phyloP scores from a whole-genome alignment of 257 asterid species.

The Ocimum tenuiflorum region DNA sequence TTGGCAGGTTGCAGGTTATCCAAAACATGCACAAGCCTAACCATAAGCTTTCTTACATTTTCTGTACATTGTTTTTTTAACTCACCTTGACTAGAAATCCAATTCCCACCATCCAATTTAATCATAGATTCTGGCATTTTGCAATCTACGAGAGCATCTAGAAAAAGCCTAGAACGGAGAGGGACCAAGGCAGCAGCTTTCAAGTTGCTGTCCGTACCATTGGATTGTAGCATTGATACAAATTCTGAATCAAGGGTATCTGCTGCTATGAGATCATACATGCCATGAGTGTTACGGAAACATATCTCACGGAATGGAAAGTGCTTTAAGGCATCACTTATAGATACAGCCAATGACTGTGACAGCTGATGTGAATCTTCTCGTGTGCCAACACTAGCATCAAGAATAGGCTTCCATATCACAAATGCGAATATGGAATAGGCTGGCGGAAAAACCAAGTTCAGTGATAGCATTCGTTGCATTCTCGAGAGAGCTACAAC shows the following conservation, averaged over 20 bases:
- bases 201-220: conserved; percentile 48
- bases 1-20: conserved; percentile 94
- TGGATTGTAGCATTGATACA: conserved; percentile 63
- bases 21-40: conserved; percentile 69
- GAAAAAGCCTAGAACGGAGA: conserved; percentile 87
- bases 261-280: conserved; percentile 61
- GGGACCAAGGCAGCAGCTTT: conserved; percentile 83
- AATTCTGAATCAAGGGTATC: conserved; percentile 80
- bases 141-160: conserved; percentile 81
- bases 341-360: conserved; percentile 45
- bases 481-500: conserved; percentile 72
- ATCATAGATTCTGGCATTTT: conserved; percentile 47
- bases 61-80: conserved; percentile 55
- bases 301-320: conserved; percentile 89
- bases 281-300: conserved; percentile 68
- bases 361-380: conserved; percentile 71
- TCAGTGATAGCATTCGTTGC: conserved; percentile 67
- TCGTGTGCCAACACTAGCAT: conserved; percentile 51
- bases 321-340: conserved; percentile 81
- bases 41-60: conserved; percentile 55
- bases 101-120: conserved; percentile 49
- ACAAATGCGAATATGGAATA: conserved; percentile 76
- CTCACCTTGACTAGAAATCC: conserved; percentile 50
- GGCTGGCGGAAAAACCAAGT: conserved; percentile 84
- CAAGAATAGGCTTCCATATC: conserved; percentile 69